Conservation (phyloP, 768 basidiomycete species). For the Mycena indigotica region DNA sequence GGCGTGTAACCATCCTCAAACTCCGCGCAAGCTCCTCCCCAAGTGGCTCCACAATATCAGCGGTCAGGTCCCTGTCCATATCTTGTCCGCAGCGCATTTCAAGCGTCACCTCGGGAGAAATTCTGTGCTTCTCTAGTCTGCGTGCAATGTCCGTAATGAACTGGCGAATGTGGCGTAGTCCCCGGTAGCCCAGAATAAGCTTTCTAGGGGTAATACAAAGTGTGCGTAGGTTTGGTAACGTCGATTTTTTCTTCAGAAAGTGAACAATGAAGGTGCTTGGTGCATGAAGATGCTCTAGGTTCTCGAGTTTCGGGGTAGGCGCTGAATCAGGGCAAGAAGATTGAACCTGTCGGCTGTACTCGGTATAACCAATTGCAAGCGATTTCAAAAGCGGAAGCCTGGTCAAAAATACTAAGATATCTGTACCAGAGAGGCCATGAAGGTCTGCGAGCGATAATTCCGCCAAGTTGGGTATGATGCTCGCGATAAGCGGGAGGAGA, state of each 20-base stretch:
- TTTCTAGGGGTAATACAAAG: constrained; percentile 16
- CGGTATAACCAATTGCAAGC: constrained; percentile 19
- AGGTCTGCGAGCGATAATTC: constrained; percentile 12
- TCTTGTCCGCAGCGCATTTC: constrained; percentile 13
- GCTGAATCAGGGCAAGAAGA: constrained; percentile 17
- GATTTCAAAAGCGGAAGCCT: constrained; percentile 12
- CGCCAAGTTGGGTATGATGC: constrained; percentile 10
- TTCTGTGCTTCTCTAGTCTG: constrained; percentile 12
- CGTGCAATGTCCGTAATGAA: constrained; percentile 12
- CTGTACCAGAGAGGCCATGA: constrained; percentile 14
- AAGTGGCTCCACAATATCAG: constrained; percentile 4
- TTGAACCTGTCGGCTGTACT: constrained; percentile 16
- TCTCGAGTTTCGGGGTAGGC: constrained; percentile 9
- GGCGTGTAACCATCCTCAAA: constrained; percentile 12
- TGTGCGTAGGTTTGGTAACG: constrained; percentile 6
- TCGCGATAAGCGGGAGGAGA: constrained; percentile 14
- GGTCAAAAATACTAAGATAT: constrained; percentile 17
- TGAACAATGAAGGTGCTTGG: constrained; percentile 18
- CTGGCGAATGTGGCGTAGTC: constrained; percentile 18
- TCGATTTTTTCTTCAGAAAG: constrained; percentile 11
- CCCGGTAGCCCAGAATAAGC: constrained; percentile 14
- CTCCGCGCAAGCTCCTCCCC: background rate
- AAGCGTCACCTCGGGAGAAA: constrained; percentile 10
- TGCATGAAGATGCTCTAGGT: constrained; percentile 14
- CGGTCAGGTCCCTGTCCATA: constrained; percentile 9